Conservation (phyloP, 2,329 filamentous ascomycete species). For the Pochonia chlamydosporia region DNA sequence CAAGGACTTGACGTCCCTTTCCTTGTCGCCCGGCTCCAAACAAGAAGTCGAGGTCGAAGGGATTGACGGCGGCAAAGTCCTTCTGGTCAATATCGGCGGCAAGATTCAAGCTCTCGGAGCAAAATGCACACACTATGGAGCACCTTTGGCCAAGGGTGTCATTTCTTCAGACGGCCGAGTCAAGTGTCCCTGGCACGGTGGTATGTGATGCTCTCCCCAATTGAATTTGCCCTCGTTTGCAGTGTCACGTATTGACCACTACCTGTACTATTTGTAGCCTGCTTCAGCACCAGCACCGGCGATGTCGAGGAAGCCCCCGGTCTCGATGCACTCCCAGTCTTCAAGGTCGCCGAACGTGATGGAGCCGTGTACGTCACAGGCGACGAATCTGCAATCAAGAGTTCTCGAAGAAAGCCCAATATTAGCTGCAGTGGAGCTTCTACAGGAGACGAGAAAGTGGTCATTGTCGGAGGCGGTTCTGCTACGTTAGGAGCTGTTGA, state of each 20-base stretch:
- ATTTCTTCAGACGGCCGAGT: conserved; percentile 75
- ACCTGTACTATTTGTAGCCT: conserved; percentile 49
- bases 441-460: conserved; percentile 50
- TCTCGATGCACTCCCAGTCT: conserved; percentile 77
- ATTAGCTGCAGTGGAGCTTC: conserved; percentile 55
- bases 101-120: conserved; percentile 74
- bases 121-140: conserved; percentile 89
- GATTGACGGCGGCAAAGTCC: conserved; percentile 76
- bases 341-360: conserved; percentile 73
- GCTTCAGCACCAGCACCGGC: conserved; percentile 83
- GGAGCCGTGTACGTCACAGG: conserved; percentile 80
- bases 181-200: conserved; percentile 95
- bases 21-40: conserved; percentile 76
- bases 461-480: conserved; percentile 86
- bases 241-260: not conserved
- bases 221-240: not conserved
- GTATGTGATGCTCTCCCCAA: conserved; percentile 38
- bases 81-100: conserved; percentile 74
- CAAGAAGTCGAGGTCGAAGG: conserved; percentile 88
- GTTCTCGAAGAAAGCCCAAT: conserved; percentile 66
- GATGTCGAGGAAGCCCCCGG: conserved; percentile 95
- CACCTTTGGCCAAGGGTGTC: conserved; percentile 80
- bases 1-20: conserved; percentile 69
- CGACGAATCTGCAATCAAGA: conserved; percentile 72
- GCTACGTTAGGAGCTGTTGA: conserved; percentile 79